These are phyloP conservation scores for Pythium aquatile DNA, from an alignment of 352 stramenopile genomes.

Conservation along the genomic window DNA sequence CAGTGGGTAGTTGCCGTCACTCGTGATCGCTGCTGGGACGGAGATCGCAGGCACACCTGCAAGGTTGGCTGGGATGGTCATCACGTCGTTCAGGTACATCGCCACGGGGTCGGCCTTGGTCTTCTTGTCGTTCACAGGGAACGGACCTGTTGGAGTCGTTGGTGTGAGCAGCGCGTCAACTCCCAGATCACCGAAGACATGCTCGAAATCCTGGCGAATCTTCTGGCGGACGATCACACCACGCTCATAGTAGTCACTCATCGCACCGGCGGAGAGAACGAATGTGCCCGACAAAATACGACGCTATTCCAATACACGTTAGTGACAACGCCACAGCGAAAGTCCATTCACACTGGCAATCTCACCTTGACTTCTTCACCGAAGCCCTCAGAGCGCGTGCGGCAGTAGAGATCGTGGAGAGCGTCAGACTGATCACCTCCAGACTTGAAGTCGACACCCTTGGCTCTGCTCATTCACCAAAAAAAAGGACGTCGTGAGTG, in stretches of 20 bases:
- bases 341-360: neutral
- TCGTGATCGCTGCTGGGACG: slow-evolving; percentile 65
- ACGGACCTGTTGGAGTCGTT: slow-evolving; percentile 82
- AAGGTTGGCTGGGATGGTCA: slow-evolving; percentile 90
- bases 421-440: slow-evolving; percentile 71
- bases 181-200: slow-evolving; percentile 46
- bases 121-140: slow-evolving; percentile 56
- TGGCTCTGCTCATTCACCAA: slow-evolving; percentile 34
- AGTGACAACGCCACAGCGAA: neutral
- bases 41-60: slow-evolving; percentile 86
- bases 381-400: slow-evolving; percentile 88
- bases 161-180: slow-evolving; percentile 87
- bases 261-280: slow-evolving; percentile 84
- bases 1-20: slow-evolving; percentile 54
- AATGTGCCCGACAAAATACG: slow-evolving; percentile 91
- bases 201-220: slow-evolving; percentile 77
- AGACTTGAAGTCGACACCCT: slow-evolving; percentile 43
- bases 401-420: slow-evolving; percentile 84
- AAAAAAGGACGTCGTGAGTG: neutral
- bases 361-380: slow-evolving; percentile 88
- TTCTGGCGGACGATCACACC: slow-evolving; percentile 76
- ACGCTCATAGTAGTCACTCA: slow-evolving; percentile 90
- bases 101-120: slow-evolving; percentile 65
- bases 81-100: slow-evolving; percentile 92
- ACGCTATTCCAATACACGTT: slow-evolving; percentile 32